Percentiles rank a stretch among this genome's conserved stretches.
phyloP scores from a whole-genome alignment of 2,329 filamentous ascomycete species.

The Parascedosporium putredinis region DNA sequence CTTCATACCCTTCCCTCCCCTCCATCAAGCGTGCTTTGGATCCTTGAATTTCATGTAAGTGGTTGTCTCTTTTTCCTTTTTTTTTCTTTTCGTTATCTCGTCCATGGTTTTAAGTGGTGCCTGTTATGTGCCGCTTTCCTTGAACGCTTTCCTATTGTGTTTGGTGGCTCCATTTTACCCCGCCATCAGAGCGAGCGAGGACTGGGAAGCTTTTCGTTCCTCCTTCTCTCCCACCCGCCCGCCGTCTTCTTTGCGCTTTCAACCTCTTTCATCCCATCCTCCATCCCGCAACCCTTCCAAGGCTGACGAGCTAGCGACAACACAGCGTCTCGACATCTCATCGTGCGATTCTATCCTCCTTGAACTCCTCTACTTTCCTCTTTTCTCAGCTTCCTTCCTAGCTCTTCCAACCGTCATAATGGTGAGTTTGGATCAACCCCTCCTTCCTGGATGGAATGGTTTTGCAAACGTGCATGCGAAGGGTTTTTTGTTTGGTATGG shows the following conservation, averaged over 20 bases:
- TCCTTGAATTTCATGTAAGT: not conserved
- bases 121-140: not conserved
- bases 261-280: too few species aligned
- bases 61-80: too few species aligned
- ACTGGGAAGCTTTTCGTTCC: not conserved
- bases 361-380: not conserved
- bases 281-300: not conserved
- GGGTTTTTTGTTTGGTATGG: not conserved
- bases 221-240: not conserved
- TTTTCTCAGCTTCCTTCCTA: not conserved
- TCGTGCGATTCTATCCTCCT: not conserved
- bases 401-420: constrained; percentile 1
- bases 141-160: not conserved
- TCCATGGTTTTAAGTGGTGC: not conserved
- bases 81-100: too few species aligned
- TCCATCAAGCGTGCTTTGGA: not conserved
- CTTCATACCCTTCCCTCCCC: not conserved
- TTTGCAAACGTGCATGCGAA: not conserved
- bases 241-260: not conserved
- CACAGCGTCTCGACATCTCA: not conserved
- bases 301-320: not conserved
- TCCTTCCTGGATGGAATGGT: not conserved
- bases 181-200: not conserved
- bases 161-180: not conserved
- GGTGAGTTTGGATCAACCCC: too few species aligned